Base-by-base conservation (phyloP, 2,329 filamentous ascomycete species). In the Colletotrichum sansevieriae region DNA sequence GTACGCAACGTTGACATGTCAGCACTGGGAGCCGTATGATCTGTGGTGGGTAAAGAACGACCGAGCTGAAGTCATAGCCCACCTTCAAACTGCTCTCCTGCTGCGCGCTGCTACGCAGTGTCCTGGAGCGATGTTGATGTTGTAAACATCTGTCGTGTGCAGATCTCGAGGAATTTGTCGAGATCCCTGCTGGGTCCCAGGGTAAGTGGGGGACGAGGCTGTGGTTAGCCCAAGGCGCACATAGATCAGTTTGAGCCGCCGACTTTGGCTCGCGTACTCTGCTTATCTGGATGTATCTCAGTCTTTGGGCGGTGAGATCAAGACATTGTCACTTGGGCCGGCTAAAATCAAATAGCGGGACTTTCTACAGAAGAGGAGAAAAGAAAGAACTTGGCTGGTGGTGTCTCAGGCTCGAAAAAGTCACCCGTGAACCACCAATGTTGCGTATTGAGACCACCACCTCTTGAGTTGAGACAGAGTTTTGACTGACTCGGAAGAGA, bases 251-350 rank as follows among this genome's bases (percentile, higher is more conserved):
- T 12, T 39, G 35, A 39, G 35, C 12, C 35, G 35, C 35, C 9
- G 35, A 13, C 35, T 39, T 10, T 10, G 10, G 2, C 9, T 39
- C 35, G 35, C 6, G 35, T 39, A 18, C 12, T 18, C 37, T 47
- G 15, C 58, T 47, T 25, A 15, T 22, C 39, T 58, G 33, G 18
- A 29, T 10, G 22, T 68, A 62, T 68, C 65, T 65, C 47, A 65
- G 33, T 35, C 29, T 25, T 46, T 52, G 39, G 39, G 39, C 54
- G 54, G 65, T 52, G 61, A 68, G 52, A 67, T 64, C 51, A 51
- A 63, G 64, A 51, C 60, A 43, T 18, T 41, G 52, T 51, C 43
- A 65, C 61, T 39, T 49, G 11, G 29, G 20, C 57, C 20, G 33
- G n/a, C 41, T 46, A 15, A 56, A 35, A 46, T 43, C 46, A 43